phyloP scores from a whole-genome alignment of 345 rosid genomes.

The Stellera chamaejasme region DNA sequence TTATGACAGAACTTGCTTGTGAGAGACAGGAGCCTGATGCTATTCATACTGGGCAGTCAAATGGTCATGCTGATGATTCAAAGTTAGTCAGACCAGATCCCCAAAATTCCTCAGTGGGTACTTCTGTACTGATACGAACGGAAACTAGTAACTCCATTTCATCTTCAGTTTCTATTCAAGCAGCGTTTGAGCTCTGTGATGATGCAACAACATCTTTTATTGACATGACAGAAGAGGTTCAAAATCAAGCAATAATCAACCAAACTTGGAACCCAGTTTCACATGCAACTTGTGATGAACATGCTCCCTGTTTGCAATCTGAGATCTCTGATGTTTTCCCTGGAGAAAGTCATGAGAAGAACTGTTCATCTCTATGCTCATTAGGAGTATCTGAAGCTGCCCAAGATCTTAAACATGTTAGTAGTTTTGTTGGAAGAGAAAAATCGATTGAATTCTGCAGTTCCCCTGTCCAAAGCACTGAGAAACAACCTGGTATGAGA shows the following conservation, averaged over 20 bases:
- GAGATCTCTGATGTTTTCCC: slow-evolving; percentile 25
- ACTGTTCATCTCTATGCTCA: slow-evolving; percentile 24
- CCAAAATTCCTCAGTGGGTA: slow-evolving; percentile 28
- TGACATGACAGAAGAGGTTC: slow-evolving; percentile 39
- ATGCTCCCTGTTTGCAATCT: slow-evolving; percentile 20
- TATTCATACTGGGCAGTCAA: slow-evolving; percentile 21
- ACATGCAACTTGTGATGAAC: slow-evolving; percentile 23
- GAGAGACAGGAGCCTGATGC: slow-evolving; percentile 30
- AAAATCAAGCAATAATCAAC: slow-evolving; percentile 26
- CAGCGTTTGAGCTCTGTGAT: slow-evolving; percentile 70
- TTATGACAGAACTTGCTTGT: slow-evolving; percentile 26
- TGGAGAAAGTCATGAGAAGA: slow-evolving; percentile 21
- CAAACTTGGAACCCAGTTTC: slow-evolving; percentile 28
- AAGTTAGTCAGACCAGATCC: slow-evolving; percentile 30
- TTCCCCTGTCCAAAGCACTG: slow-evolving; percentile 20
- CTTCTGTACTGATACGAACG: slow-evolving; percentile 50
- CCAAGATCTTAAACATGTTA: slow-evolving; percentile 20
- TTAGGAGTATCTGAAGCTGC: slow-evolving; percentile 25
- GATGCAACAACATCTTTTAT: slow-evolving; percentile 63
- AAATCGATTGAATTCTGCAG: slow-evolving; percentile 18
- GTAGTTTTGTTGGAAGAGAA: slow-evolving; percentile 17
- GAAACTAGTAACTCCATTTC: slow-evolving; percentile 73
- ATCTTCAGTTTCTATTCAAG: slow-evolving; percentile 70
- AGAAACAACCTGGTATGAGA: slow-evolving; percentile 22
- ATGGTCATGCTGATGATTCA: slow-evolving; percentile 20